A percentile compares a stretch with the other conserved stretches of the same genome.
Conservation (phyloP, 139 green algal species). For the Tetraselmis striata region DNA sequence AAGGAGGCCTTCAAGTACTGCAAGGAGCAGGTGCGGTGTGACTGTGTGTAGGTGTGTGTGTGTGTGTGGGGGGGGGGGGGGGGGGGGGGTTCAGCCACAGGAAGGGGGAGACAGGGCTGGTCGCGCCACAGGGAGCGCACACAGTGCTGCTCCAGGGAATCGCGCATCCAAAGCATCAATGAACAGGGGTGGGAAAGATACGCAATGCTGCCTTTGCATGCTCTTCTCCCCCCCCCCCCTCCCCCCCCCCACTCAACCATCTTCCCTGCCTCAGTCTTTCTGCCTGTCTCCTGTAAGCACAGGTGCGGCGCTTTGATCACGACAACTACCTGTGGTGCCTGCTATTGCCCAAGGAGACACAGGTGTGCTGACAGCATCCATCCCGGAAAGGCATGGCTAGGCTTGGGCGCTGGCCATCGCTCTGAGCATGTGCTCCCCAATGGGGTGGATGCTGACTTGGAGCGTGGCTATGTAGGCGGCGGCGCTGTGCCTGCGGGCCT, state of each 20-base stretch:
- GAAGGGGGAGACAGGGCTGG: neutral
- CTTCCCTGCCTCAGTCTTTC: too few relatives aligned
- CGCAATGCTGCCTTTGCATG: too few relatives aligned
- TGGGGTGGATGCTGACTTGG: neutral
- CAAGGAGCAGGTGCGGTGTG: neutral
- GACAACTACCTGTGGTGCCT: constrained; percentile 64
- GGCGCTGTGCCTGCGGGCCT: constrained; percentile 40
- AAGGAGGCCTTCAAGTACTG: neutral
- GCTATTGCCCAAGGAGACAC: constrained; percentile 40
- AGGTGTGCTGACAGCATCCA: neutral
- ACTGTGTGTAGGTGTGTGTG: too few relatives aligned
- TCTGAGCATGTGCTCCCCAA: neutral
- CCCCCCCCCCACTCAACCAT: too few relatives aligned
- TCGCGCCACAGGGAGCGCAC: too few relatives aligned
- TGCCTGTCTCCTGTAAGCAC: too few relatives aligned
- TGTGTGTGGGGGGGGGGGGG: too few relatives aligned
- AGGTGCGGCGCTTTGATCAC: constrained; percentile 41
- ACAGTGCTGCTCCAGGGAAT: too few relatives aligned
- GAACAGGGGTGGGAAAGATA: too few relatives aligned
- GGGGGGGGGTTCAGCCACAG: neutral
- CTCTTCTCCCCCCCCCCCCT: too few relatives aligned
- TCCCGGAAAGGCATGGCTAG: too few relatives aligned
- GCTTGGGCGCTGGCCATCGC: too few relatives aligned
- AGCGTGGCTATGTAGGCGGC: neutral
- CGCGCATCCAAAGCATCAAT: neutral